Conservation (phyloP, 495 filamentous ascomycete species). For the Talaromyces thailandensis region DNA sequence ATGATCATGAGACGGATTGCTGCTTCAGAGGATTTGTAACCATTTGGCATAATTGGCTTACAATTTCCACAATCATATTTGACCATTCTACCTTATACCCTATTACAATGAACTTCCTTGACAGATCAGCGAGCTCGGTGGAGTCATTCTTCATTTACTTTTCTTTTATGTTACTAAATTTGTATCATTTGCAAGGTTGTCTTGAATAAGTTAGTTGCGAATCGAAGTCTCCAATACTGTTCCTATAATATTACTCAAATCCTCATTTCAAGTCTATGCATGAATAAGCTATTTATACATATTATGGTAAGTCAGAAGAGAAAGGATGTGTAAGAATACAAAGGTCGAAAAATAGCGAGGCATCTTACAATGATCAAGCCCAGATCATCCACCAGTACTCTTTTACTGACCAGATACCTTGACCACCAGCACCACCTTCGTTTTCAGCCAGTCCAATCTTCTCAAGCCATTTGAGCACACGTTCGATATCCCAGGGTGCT, state of each 20-base stretch:
- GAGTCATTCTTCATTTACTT: background rate
- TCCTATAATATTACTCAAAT: background rate
- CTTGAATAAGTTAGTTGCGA: background rate
- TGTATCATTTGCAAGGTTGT: background rate
- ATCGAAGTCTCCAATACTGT: background rate
- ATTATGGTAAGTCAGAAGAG: background rate
- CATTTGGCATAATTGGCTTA: background rate
- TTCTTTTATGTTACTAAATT: background rate
- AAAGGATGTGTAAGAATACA: background rate
- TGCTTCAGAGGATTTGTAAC: background rate
- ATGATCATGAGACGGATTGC: slow-evolving; percentile 33
- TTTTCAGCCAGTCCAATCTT: slow-evolving; percentile 33
- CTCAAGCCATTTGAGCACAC: slow-evolving; percentile 55
- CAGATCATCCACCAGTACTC: slow-evolving; percentile 66
- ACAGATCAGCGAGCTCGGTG: background rate
- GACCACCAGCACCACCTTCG: slow-evolving; percentile 18
- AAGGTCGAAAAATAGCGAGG: background rate
- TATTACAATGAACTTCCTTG: background rate
- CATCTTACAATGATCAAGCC: background rate
- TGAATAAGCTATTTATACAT: background rate
- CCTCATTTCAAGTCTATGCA: background rate
- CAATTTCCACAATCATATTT: background rate
- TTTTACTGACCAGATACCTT: slow-evolving; percentile 34
- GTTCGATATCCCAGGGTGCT: slow-evolving; percentile 4
- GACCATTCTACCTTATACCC: background rate